Percentiles rank a stretch among this genome's conserved stretches.
These are phyloP conservation scores for Botrytis fabae DNA, from an alignment of 2,329 filamentous ascomycete genomes.

Conservation along the genomic window DNA sequence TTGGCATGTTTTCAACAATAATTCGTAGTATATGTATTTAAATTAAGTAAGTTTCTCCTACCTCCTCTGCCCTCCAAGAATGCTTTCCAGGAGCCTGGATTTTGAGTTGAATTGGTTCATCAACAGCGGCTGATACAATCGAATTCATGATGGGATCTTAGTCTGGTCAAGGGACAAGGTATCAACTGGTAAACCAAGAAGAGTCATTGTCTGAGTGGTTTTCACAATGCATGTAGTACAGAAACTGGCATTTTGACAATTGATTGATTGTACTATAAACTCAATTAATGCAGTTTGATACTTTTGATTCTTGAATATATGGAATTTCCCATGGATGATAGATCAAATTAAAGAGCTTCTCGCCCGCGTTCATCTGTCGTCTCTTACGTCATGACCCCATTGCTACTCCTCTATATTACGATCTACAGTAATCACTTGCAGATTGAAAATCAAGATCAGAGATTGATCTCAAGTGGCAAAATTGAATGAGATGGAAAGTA, in stretches of 20 bases:
- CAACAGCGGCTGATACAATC: accelerated
- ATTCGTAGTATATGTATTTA: background rate
- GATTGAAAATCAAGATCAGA: background rate
- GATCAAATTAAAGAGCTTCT: background rate
- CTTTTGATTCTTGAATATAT: background rate
- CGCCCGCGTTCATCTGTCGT: background rate
- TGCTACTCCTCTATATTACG: background rate
- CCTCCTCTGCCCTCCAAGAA: background rate
- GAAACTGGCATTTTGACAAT: background rate
- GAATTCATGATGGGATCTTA: background rate
- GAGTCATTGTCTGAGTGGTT: background rate
- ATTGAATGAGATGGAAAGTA: background rate
- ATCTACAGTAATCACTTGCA: background rate
- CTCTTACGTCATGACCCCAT: background rate
- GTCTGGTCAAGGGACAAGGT: background rate
- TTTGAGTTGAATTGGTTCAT: background rate
- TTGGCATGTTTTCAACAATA: background rate
- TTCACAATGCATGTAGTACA: background rate
- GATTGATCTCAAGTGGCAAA: background rate
- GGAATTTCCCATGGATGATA: background rate
- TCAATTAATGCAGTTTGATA: background rate
- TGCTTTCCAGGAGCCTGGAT: background rate
- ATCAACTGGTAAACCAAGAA: background rate
- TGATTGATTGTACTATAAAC: background rate
- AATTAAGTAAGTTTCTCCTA: background rate